Conservation (phyloP, 2,329 filamentous ascomycete genomes). For the Aspergillus uvarum region DNA sequence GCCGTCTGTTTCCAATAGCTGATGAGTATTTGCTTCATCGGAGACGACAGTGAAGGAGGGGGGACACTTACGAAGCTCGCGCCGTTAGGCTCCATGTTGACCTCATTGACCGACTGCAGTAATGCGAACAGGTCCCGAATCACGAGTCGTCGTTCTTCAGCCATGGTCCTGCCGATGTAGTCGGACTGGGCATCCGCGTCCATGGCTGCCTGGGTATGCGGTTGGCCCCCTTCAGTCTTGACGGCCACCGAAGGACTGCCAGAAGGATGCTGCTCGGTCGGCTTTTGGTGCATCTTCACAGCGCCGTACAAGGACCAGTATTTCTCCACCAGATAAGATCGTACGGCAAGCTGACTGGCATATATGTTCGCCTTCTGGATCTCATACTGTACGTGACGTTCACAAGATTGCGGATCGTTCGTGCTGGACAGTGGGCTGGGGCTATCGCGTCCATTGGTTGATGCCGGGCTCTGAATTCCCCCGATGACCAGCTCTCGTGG, state of each 20-base stretch:
- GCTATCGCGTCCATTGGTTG: conserved; percentile 14
- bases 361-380: conserved; percentile 93
- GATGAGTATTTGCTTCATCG: background rate
- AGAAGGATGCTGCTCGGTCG: conserved; percentile 16
- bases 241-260: conserved; percentile 15
- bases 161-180: conserved; percentile 63
- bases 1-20: conserved; percentile 54
- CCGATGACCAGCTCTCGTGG: conserved; percentile 67
- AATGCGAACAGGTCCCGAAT: conserved; percentile 75
- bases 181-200: conserved; percentile 43
- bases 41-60: background rate
- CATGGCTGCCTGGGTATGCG: conserved; percentile 30
- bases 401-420: conserved; percentile 24
- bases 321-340: conserved; percentile 82
- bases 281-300: conserved; percentile 41
- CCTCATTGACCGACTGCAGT: conserved; percentile 73
- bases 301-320: conserved; percentile 76
- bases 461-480: conserved; percentile 36
- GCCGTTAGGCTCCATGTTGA: conserved; percentile 75
- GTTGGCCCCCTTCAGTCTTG: conserved; percentile 21
- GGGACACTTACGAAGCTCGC: conserved; percentile 59
- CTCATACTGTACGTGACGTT: conserved; percentile 66
- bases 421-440: conserved; percentile 55
- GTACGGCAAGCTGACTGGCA: conserved; percentile 74
- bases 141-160: conserved; percentile 74